These are phyloP conservation scores for Aspergillus brunneoviolaceus DNA, from an alignment of 2,329 filamentous ascomycete genomes.

Conservation along the genomic window DNA sequence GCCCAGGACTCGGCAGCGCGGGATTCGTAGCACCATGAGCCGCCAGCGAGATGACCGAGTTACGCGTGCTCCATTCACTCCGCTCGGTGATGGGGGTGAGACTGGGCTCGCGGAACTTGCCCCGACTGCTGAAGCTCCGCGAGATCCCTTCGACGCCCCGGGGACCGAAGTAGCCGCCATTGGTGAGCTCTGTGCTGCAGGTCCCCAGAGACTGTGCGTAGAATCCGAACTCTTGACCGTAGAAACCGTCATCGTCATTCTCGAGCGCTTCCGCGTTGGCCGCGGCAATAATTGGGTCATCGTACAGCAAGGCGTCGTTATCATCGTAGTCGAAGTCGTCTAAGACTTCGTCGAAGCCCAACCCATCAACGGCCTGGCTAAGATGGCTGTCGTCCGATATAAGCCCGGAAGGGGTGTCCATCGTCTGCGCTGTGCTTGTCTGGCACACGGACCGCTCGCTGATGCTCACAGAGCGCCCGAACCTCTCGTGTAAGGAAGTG, in stretches of 20 bases:
- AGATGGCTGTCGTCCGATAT: constrained; percentile 52
- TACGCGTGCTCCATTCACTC: constrained; percentile 93
- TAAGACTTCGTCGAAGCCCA: constrained; percentile 40
- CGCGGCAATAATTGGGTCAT: constrained; percentile 89
- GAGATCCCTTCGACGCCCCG: constrained; percentile 62
- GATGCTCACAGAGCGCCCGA: constrained; percentile 60
- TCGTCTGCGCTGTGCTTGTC: constrained; percentile 37
- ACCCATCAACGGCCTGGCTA: constrained; percentile 46
- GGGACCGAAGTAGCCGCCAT: constrained; percentile 87
- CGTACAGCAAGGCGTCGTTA: constrained; percentile 69
- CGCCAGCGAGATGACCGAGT: constrained; percentile 76
- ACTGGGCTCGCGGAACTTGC: constrained; percentile 80
- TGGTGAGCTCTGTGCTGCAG: constrained; percentile 60
- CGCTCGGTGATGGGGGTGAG: constrained; percentile 94
- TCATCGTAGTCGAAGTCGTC: constrained; percentile 58
- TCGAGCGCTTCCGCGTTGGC: constrained; percentile 92
- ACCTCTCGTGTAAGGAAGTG: constrained; percentile 73
- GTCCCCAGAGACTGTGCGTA: constrained; percentile 64
- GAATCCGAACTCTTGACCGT: constrained; percentile 95
- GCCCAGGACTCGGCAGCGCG: constrained; percentile 65
- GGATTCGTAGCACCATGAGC: constrained; percentile 51
- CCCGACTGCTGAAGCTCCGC: constrained; percentile 70
- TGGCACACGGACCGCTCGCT: constrained; percentile 41
- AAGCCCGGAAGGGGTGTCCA: constrained; percentile 45
- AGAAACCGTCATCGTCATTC: constrained; percentile 89